Evolutionary conservation across 805 yeast genomes (phyloP).

Genomic region (Sugiyamaella mastotermitis): DNA sequence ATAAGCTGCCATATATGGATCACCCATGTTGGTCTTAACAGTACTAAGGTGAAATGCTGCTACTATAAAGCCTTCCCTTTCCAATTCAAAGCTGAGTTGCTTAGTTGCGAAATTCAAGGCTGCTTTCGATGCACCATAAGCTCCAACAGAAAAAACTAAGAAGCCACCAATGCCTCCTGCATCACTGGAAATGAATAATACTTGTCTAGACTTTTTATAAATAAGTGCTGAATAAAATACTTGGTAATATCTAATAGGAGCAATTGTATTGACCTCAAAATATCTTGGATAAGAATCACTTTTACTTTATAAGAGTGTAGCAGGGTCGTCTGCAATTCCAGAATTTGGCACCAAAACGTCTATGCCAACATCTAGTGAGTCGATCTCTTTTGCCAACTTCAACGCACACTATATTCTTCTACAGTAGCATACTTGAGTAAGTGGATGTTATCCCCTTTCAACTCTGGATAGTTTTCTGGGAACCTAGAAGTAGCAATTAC

Average conservation of each 20-base stretch:
- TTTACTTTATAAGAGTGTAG: conserved; percentile 7
- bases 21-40: too few relatives aligned
- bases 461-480: too few relatives aligned
- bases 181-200: conserved; percentile 30
- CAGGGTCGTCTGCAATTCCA: conserved; percentile 17
- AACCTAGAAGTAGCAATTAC: too few relatives aligned
- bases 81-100: conserved; percentile 27
- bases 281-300: conserved; percentile 16
- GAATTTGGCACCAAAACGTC: conserved; percentile 28
- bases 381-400: conserved; percentile 14
- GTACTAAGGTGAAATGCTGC: too few relatives aligned
- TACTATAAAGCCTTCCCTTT: conserved; percentile 25
- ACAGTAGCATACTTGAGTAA: conserved; percentile 24
- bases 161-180: too few relatives aligned
- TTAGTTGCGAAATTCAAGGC: conserved; percentile 32
- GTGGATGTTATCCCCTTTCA: conserved; percentile 26
- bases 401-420: conserved; percentile 10
- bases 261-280: conserved; percentile 23
- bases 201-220: conserved; percentile 21
- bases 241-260: conserved; percentile 22
- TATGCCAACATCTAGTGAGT: conserved; percentile 19
- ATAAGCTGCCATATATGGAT: too few relatives aligned
- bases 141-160: neutral
- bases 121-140: conserved; percentile 35
- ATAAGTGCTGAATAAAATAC: conserved; percentile 24